Evolutionary conservation across 345 rosid genomes (phyloP).

Genomic region (Corchorus capsularis): DNA sequence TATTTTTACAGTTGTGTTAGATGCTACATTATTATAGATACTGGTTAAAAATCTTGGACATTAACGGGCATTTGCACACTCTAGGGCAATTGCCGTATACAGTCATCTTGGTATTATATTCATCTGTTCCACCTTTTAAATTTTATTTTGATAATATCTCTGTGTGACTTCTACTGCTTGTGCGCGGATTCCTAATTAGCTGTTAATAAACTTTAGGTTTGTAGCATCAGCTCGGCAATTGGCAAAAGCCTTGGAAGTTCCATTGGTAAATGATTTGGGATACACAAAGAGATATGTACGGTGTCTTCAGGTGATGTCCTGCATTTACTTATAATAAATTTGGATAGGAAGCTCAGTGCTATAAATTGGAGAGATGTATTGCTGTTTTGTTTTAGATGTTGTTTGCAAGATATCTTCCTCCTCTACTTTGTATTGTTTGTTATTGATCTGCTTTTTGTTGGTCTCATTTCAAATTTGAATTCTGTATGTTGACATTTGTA

Average conservation of each 20-base stretch:
- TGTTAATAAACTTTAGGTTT: slow-evolving; percentile 59
- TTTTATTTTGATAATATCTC: neutral
- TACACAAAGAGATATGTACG: slow-evolving; percentile 98
- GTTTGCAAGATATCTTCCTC: neutral
- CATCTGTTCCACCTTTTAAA: neutral
- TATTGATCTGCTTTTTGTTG: neutral
- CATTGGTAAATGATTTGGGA: slow-evolving; percentile 96
- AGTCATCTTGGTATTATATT: neutral
- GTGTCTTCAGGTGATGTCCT: slow-evolving; percentile 82
- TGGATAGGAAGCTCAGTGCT: neutral
- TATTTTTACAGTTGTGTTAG: neutral
- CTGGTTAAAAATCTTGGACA: neutral
- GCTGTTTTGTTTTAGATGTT: neutral
- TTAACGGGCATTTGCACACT: neutral
- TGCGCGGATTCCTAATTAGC: slow-evolving; percentile 18
- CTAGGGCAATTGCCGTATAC: neutral
- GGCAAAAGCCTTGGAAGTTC: slow-evolving; percentile 96
- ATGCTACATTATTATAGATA: neutral
- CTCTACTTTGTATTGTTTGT: neutral
- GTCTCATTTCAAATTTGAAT: neutral
- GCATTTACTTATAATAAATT: neutral
- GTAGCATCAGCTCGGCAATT: slow-evolving; percentile 96
- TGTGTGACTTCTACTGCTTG: neutral
- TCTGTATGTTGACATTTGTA: neutral
- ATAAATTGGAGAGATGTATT: neutral